phyloP scores from a whole-genome alignment of 768 basidiomycete species.

The Podaxis sp. region DNA sequence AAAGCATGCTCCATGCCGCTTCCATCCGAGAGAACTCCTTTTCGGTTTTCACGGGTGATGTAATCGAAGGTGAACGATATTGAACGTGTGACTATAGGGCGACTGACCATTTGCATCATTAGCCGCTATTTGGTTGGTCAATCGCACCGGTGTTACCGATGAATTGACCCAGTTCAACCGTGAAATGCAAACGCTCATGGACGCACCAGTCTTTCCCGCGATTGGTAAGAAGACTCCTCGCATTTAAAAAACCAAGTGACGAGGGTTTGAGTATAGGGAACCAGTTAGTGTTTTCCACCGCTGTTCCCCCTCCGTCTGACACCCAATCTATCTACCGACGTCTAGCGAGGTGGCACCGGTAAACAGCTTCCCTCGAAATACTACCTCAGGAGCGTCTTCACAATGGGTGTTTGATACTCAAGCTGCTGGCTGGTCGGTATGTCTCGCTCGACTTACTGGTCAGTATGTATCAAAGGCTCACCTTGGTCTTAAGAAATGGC shows the following conservation, averaged over 20 bases:
- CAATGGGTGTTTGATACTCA: slow-evolving; percentile 62
- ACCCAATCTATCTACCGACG: neutral
- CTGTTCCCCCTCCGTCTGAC: neutral
- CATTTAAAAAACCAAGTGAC: neutral
- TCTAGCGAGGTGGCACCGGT: slow-evolving; percentile 56
- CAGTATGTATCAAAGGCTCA: neutral
- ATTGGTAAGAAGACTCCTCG: slow-evolving; percentile 37
- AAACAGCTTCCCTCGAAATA: slow-evolving; percentile 56
- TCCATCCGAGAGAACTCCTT: slow-evolving; percentile 39
- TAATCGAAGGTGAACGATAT: slow-evolving; percentile 48
- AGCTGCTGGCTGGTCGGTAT: slow-evolving; percentile 47
- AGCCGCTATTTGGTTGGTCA: neutral
- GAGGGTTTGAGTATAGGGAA: slow-evolving; percentile 36
- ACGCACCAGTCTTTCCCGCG: slow-evolving; percentile 45
- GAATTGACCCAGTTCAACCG: slow-evolving; percentile 47
- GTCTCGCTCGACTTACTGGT: slow-evolving; percentile 14
- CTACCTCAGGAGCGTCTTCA: slow-evolving; percentile 33
- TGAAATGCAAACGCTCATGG: slow-evolving; percentile 41
- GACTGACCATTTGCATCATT: neutral
- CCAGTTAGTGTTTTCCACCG: slow-evolving; percentile 35
- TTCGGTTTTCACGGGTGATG: slow-evolving; percentile 65
- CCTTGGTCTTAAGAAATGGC: slow-evolving; percentile 39
- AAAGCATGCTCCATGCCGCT: slow-evolving; percentile 49
- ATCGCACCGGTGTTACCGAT: slow-evolving; percentile 39
- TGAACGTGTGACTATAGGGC: too few species aligned